Base-by-base conservation (phyloP, 2,329 filamentous ascomycete genomes). In the Helotiales sp. region DNA sequence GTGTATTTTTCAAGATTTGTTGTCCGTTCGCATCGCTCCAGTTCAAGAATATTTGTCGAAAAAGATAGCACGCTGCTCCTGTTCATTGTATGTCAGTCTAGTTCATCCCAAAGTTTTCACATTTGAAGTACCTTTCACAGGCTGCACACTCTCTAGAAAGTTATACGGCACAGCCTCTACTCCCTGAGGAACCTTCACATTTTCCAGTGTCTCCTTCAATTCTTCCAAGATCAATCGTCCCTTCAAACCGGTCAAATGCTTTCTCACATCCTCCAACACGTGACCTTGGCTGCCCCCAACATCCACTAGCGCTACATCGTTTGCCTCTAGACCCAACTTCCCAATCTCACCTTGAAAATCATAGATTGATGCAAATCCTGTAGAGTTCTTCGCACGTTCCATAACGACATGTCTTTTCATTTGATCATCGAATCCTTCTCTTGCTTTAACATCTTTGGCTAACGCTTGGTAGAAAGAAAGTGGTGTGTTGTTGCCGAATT, bases 51-150 rank as follows among this genome's bases (percentile, higher is more conserved):
- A 50, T 50, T 10, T 50, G 47, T n/a, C 47, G 24, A 29, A 50
- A 50, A 22, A 31, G 47, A 52, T 49, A 56, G 12, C 38, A 42
- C 12, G 38, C 38, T 9, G 38, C 38, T 12, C 38, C 48, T 54
- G 17, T 10, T 47, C 4, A 34, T 15, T n/a, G 31, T 15, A 42
- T 8, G 3, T 12, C 12, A 7, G 22, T 42, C 12, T 17, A 17
- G 34, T 42, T 29, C 10, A 7, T 19, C 10, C 3, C 10, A 15
- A 4, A 19, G 22, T 42, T 8, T 3, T 10, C 4, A 17, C 5
- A 42, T 8, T 17, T 22, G 12, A 12, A 6, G 5, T 52, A 27
- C 48, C 38, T 19, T 42, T 42, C 9, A 42, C 12, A 19, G 38
- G 38, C 22, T 42, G 38, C 17, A 42, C 38, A 7, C 22, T 25